phyloP scores from a whole-genome alignment of 208 protist species.

The Angomonas ambiguus region DNA sequence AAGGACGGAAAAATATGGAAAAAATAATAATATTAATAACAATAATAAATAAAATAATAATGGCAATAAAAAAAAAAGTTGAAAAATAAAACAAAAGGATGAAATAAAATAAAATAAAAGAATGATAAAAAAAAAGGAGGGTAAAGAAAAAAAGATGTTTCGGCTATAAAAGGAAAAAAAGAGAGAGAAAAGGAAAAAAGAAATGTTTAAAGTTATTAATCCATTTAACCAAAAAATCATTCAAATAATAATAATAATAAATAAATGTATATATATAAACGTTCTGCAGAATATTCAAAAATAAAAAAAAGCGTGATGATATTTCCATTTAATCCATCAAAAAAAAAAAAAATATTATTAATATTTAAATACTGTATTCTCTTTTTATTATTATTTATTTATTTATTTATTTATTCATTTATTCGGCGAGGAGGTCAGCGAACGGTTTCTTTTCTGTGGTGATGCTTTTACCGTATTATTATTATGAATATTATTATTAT shows the following conservation, averaged over 20 bases:
- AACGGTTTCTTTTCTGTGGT: neutral
- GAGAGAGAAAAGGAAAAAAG: conserved; percentile 7
- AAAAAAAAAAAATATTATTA: no score
- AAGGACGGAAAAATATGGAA: no score
- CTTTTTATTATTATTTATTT: neutral
- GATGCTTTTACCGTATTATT: no score
- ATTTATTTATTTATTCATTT: neutral
- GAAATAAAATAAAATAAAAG: neutral
- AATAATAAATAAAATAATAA: neutral
- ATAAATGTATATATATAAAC: neutral
- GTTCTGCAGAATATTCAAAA: no score
- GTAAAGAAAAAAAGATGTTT: conserved; percentile 3
- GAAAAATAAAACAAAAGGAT: conserved; percentile 14
- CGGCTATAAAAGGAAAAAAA: conserved; percentile 4
- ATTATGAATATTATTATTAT: conserved; percentile 6
- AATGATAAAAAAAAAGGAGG: conserved; percentile 15
- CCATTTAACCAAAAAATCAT: neutral
- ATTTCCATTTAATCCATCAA: no score
- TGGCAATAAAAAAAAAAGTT: neutral
- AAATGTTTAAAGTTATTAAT: neutral
- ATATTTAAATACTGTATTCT: no score
- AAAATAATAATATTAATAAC: neutral
- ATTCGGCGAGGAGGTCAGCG: neutral
- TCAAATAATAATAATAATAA: conserved; percentile 1
- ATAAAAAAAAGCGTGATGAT: no score